Base-by-base conservation (phyloP, 805 yeast species). In the Metschnikowia gelsemii region DNA sequence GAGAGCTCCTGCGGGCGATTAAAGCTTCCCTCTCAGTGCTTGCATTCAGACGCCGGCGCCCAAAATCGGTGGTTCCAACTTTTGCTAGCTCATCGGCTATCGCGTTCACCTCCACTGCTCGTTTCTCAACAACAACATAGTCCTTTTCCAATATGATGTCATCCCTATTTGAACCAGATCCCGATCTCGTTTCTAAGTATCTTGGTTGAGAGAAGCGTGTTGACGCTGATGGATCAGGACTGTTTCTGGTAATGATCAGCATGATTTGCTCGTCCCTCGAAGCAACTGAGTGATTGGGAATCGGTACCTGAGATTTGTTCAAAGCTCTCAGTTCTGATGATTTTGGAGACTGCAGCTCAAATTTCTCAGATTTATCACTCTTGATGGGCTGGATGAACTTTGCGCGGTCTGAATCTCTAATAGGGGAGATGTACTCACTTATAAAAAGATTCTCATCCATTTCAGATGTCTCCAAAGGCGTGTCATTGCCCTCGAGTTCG, bases 61-160 rank as follows among this genome's bases (percentile, higher is more conserved):
- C 81, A 23, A 74, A 72, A 5, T 74, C 71, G 5, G 76, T 73
- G 42, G 70, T 62, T 1, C 81, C 82, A 2, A 82, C 82, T 44
- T 70, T 67, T 12, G 87, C 90, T 38, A 91, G 67, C 59, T 90
- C 96, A 62, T 91, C 98, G 2, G 99, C 99, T 43, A 93, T 72
- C 2, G 96, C 91, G 66, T 91, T 91, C 7, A 91, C 95, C 59
- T 93, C 98, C 3, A 91, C 97, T 0, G 93, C 87, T 36, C 95
- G 77, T 61, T 91, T 93, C 61, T 91, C 98, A 21, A 91, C 90
- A 28, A 91, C 95, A 24, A 91, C 98, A 54, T 91, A 91, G 56
- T 89, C 97, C 50, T 79, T 82, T 53, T 88, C 96, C 42, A 81
- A 66, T 19, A 75, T 71, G 17, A 75, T 56, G 39, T 80, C 85